A percentile compares a stretch with the other conserved stretches of the same genome.
Conservation (phyloP, 768 basidiomycete species). For the Gloeophyllum trabeum region DNA sequence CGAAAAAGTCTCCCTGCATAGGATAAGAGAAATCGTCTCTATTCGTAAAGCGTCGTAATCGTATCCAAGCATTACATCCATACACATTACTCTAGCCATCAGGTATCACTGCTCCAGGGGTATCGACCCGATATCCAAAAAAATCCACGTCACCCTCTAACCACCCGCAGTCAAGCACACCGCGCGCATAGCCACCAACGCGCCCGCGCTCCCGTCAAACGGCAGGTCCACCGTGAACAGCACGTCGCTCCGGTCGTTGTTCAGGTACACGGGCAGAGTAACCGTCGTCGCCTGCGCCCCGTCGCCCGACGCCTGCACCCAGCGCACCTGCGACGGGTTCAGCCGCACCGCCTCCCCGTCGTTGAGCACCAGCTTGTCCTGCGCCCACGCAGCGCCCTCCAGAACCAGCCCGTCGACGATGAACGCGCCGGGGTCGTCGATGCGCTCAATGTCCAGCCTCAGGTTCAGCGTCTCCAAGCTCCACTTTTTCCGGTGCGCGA, state of each 20-base stretch:
- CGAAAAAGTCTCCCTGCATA: too few relatives aligned
- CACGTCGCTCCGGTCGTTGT: constrained; percentile 80
- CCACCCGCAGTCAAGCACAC: constrained; percentile 84
- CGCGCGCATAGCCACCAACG: constrained; percentile 76
- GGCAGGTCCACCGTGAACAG: constrained; percentile 84
- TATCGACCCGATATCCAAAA: background rate
- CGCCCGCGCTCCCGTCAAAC: constrained; percentile 53
- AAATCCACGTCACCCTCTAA: constrained; percentile 18
- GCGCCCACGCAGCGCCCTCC: constrained; percentile 76
- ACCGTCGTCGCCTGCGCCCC: constrained; percentile 33
- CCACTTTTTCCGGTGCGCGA: constrained; percentile 87
- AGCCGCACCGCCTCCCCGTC: constrained; percentile 75
- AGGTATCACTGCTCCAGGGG: background rate
- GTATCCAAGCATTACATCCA: too few relatives aligned
- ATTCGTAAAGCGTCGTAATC: too few relatives aligned
- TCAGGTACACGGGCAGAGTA: constrained; percentile 88
- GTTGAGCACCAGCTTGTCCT: constrained; percentile 66
- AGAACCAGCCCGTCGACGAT: constrained; percentile 81
- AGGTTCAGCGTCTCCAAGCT: constrained; percentile 84
- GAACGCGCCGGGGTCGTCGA: constrained; percentile 71
- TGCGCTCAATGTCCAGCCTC: constrained; percentile 70
- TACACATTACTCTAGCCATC: background rate
- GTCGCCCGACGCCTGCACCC: constrained; percentile 54
- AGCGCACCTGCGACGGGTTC: constrained; percentile 75
- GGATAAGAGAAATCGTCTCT: too few relatives aligned